phyloP scores from a whole-genome alignment of 139 green algal species.

The Parachlorella kessleri region DNA sequence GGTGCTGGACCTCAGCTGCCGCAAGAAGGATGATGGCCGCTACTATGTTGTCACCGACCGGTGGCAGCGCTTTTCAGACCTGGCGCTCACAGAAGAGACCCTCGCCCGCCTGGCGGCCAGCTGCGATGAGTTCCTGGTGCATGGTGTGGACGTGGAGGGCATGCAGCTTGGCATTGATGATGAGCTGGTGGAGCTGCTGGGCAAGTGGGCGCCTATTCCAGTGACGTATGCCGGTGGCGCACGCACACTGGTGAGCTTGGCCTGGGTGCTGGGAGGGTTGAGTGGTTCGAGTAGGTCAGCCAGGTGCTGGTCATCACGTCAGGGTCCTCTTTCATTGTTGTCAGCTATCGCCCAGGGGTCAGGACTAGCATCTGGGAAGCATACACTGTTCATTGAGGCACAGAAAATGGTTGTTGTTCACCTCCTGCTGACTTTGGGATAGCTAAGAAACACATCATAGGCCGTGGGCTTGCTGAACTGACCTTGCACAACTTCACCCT shows the following conservation, averaged over 20 bases:
- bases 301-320: too few species aligned
- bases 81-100: constrained; percentile 57
- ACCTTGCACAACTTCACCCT: not conserved
- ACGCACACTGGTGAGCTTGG: constrained; percentile 68
- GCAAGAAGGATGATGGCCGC: constrained; percentile 61
- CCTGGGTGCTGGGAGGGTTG: not conserved
- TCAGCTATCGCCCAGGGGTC: too few species aligned
- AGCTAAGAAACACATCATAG: too few species aligned
- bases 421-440: not conserved
- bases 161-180: constrained; percentile 97
- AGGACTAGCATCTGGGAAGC: too few species aligned
- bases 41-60: constrained; percentile 80
- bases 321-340: too few species aligned
- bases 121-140: constrained; percentile 97
- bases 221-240: constrained; percentile 97
- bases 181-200: constrained; percentile 89
- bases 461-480: too few species aligned
- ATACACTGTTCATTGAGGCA: too few species aligned
- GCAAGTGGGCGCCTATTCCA: constrained; percentile 69
- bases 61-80: constrained; percentile 76
- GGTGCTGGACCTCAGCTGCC: constrained; percentile 96
- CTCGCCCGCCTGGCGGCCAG: constrained; percentile 70
- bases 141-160: constrained; percentile 98
- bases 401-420: too few species aligned
- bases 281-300: too few species aligned